phyloP scores from a whole-genome alignment of 768 basidiomycete genomes.

The Strobilomyces echinocephalus region DNA sequence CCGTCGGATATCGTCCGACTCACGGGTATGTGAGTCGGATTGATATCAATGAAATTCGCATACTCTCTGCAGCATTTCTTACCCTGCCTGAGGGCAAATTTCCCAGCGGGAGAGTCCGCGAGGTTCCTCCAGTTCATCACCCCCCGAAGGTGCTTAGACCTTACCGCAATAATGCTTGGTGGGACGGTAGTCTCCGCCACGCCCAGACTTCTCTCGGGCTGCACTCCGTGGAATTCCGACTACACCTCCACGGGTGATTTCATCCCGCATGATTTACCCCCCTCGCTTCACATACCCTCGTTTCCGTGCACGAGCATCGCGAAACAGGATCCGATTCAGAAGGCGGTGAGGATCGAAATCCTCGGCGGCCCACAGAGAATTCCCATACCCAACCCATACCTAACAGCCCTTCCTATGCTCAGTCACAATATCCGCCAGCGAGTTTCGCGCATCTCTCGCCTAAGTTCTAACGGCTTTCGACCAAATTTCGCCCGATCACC shows the following conservation, averaged over 20 bases:
- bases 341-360: conserved; percentile 17
- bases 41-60: conserved; percentile 1
- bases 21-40: conserved; percentile 1
- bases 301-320: conserved; percentile 16
- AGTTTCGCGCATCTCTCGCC: conserved; percentile 15
- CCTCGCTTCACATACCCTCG: conserved; percentile 15
- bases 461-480: conserved; percentile 2
- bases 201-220: conserved; percentile 1
- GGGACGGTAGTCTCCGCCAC: conserved; percentile 1
- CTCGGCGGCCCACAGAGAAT: conserved; percentile 8
- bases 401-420: conserved; percentile 3
- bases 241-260: conserved; percentile 6
- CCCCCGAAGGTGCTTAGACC: neutral
- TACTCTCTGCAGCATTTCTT: neutral
- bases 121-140: neutral
- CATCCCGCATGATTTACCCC: conserved; percentile 11
- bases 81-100: neutral
- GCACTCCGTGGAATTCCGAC: conserved; percentile 25
- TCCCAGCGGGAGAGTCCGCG: neutral
- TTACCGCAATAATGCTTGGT: neutral
- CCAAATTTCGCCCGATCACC: conserved; percentile 6
- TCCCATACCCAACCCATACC: conserved; percentile 4
- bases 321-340: conserved; percentile 16
- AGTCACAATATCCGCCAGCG: neutral
- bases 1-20: conserved; percentile 11